Base-by-base conservation (phyloP, 345 rosid species). In the Kernera saxatilis region DNA sequence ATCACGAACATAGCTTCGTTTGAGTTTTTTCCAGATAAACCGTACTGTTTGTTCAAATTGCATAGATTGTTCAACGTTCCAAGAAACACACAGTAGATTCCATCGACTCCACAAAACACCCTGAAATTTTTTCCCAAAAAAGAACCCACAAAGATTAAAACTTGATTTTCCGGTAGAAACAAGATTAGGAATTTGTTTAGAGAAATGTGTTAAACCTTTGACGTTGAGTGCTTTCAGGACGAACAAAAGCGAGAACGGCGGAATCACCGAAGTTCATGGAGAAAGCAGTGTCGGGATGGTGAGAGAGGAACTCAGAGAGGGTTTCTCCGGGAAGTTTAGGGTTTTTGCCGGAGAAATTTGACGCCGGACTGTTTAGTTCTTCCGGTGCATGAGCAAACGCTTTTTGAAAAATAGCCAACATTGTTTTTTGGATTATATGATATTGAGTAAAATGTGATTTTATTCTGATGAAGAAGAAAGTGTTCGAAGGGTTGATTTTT, bases 321-420 rank as follows among this genome's bases (percentile, higher is more conserved):
- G 91, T 89, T 26, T 89, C 86, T 4, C 78, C 77, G 4, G 97
- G 91, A n/a, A 67, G 85, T 78, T 93, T 89, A 9, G 90, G 88
- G 56, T 53, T 78, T 67, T 61, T 78, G 0, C 84, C 66, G 55
- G 81, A 63, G 21, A 67, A 30, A 15, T 75, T 76, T 32, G 97
- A 84, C 21, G 91, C 88, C 29, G 98, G 98, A 65, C 97, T 89
- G 64, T 89, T 81, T 11, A 93, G 93, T 86, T 93, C 98, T 63
- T 86, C 88, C 6, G 97, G 98, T 14, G 98, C 95, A 64, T 93
- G 81, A 43, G 85, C 97, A 64, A 82, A 83, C 2, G 87, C 77
- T 54, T 87, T 82, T 52, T 86, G 96, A 60, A 93, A 93, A 50
- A 93, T 86, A 14, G 99, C 99, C 95, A 94, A 82, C 97, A 91